Evolutionary conservation across 371 early-diverging fungal species (phyloP), one percentile per base, ranked within the genome.

Genomic region (Thermomucor indicae-seudaticae): DNA sequence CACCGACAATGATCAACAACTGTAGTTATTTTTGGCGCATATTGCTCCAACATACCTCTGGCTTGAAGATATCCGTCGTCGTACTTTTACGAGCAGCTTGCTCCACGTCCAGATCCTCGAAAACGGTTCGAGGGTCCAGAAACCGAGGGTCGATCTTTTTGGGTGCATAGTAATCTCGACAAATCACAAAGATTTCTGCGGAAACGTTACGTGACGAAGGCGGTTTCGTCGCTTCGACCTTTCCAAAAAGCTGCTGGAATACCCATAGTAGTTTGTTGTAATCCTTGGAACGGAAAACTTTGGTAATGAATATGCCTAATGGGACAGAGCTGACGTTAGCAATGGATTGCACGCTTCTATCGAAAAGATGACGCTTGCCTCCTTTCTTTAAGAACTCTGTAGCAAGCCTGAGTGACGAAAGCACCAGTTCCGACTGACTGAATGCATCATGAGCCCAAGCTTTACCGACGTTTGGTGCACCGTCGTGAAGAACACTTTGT

Each of bases 151-250:
- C 98, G 57, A 99, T 90, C 66, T 91, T 88, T 62, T 96, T 95
- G 34, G 97, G 97, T 3, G 95, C 95, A 65, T 89, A 67, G 75
- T 85, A 99, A 54, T 90, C 95, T 29, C 87, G 79, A 76, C 99
- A 99, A 5, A 99, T 95, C 38, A 98, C 97, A 77, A 98, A 99
- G 58, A 99, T 99, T 84, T 99, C 99, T n/a, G 99, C 99, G 55
- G 99, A 98, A 22, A 99, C 99, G 54, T 91, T 95, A 81, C 99
- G 88, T 45, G 98, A 97, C 37, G 97, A 95, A n/a, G 97, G 87
- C 12, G 99, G 99, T 74, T 99, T 99, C 12, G 99, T 99, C 8
- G 99, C 98, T 71, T 99, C 96, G 54, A 99, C 99, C 57, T 89
- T 91, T 37, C 80, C 80, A 78, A 99, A 99, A 31, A 99, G 78